phyloP scores from a whole-genome alignment of 805 yeast genomes.

The Scheffersomyces spartinae region DNA sequence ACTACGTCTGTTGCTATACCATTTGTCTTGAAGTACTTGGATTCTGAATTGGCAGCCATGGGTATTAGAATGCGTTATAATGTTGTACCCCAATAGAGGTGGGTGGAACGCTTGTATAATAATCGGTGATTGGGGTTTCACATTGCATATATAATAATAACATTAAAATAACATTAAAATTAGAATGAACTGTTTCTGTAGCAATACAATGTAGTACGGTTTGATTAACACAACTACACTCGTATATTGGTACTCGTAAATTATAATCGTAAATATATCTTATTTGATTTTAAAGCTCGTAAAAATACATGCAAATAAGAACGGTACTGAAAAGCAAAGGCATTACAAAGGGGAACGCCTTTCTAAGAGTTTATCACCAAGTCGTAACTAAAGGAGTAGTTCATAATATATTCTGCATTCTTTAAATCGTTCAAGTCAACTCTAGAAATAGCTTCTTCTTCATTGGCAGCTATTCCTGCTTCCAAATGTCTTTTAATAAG shows the following conservation, averaged over 20 bases:
- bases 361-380: too few species aligned
- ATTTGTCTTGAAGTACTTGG: conserved; percentile 88
- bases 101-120: neutral
- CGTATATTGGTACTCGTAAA: too few species aligned
- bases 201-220: too few species aligned
- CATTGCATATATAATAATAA: neutral
- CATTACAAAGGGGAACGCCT: too few species aligned
- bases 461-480: conserved; percentile 38
- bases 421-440: conserved; percentile 47
- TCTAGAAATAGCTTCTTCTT: conserved; percentile 40
- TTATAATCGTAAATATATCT: too few species aligned
- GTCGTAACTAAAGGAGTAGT: conserved; percentile 6
- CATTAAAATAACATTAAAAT: neutral
- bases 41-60: conserved; percentile 94
- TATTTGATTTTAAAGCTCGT: too few species aligned
- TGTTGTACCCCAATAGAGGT: conserved; percentile 48
- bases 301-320: too few species aligned
- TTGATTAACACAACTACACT: too few species aligned
- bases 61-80: conserved; percentile 89
- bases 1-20: conserved; percentile 97
- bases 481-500: conserved; percentile 56
- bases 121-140: neutral
- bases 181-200: too few species aligned
- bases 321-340: too few species aligned
- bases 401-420: conserved; percentile 41